These are phyloP conservation scores for Colletotrichum godetiae DNA, from an alignment of 2,329 filamentous ascomycete genomes.

Conservation along the genomic window DNA sequence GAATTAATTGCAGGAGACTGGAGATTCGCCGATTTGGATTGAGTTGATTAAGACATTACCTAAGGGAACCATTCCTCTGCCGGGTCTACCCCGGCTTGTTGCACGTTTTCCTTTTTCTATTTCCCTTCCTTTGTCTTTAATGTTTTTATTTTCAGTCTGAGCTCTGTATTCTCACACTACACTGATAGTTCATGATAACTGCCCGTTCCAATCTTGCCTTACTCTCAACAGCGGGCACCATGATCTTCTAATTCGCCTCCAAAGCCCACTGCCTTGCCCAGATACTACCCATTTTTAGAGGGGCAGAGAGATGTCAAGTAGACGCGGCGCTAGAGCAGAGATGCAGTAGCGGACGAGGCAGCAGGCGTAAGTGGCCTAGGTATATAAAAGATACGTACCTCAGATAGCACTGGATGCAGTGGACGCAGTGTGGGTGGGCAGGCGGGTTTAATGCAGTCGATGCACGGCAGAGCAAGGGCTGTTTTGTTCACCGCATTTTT, in stretches of 20 bases:
- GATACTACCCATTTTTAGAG: conserved; percentile 1
- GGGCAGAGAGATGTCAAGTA: conserved; percentile 13
- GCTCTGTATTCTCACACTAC: background rate
- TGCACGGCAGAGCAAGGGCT: conserved; percentile 12
- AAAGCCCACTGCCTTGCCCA: background rate
- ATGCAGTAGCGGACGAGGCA: conserved; percentile 14
- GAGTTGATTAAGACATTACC: conserved; percentile 4
- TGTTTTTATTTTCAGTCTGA: background rate
- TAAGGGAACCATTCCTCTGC: conserved; percentile 9
- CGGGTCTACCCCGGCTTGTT: conserved; percentile 9
- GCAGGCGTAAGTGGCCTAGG: background rate
- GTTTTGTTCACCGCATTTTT: conserved; percentile 32
- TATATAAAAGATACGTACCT: background rate
- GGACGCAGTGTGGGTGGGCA: too few species aligned
- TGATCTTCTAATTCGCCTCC: background rate
- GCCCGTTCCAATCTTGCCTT: too few species aligned
- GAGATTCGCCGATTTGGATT: background rate
- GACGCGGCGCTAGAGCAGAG: conserved; percentile 13
- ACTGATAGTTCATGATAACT: too few species aligned
- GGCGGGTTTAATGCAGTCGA: too few species aligned
- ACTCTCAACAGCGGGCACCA: too few species aligned
- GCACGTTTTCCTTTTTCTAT: background rate
- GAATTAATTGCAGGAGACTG: background rate
- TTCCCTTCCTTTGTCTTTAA: background rate
- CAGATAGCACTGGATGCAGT: background rate